These are phyloP conservation scores for Pseudogymnoascus sp. DNA, from an alignment of 2,329 filamentous ascomycete species.

Conservation along the genomic window DNA sequence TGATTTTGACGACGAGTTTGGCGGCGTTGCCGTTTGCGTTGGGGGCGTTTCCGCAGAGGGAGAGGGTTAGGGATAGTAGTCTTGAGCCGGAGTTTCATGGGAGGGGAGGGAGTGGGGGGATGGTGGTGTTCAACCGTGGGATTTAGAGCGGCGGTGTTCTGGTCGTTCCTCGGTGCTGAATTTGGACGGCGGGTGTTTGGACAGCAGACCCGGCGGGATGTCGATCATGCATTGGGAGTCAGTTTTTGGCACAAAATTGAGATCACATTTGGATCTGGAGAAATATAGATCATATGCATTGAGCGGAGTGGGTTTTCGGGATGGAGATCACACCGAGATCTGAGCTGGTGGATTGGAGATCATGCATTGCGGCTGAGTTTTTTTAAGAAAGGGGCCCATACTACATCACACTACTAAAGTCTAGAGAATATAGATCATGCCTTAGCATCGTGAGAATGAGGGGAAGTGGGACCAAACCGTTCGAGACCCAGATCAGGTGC, in stretches of 20 bases:
- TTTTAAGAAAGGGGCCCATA: too few species aligned
- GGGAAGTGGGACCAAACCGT: background rate
- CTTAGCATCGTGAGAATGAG: background rate
- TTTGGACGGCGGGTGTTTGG: too few species aligned
- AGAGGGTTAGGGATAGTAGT: conserved; percentile 65
- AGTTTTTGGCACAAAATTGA: too few species aligned
- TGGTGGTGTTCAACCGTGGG: conserved; percentile 95
- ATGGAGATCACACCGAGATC: background rate
- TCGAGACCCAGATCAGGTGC: background rate
- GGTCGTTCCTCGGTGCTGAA: too few species aligned
- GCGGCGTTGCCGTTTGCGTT: conserved; percentile 84
- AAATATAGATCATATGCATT: background rate
- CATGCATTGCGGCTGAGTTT: too few species aligned
- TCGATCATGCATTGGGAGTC: background rate
- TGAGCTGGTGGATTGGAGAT: too few species aligned
- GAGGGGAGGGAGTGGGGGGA: conserved; percentile 65
- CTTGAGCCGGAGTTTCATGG: conserved; percentile 84
- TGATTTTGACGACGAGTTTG: conserved; percentile 81
- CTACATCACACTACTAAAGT: too few species aligned
- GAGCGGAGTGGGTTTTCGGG: background rate
- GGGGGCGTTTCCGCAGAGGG: conserved; percentile 85
- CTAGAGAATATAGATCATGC: background rate
- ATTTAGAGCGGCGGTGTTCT: conserved; percentile 49
- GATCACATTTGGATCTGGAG: background rate
- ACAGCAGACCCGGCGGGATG: too few species aligned